Conservation (phyloP, 2,329 filamentous ascomycete genomes). For the Coniochaeta pulveracea region DNA sequence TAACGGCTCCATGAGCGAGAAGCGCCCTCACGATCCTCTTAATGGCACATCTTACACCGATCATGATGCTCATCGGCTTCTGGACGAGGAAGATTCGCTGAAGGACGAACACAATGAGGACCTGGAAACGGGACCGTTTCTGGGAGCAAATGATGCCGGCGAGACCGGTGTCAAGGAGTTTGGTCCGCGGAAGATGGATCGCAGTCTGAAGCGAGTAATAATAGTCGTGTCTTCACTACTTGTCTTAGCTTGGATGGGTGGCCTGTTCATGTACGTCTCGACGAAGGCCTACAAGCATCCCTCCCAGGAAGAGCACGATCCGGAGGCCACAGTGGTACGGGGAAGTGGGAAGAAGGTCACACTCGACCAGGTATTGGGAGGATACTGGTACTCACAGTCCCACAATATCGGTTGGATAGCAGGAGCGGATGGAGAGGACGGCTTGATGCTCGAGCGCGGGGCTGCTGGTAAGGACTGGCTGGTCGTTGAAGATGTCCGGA, state of each 20-base stretch:
- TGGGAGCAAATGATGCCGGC: conserved; percentile 22
- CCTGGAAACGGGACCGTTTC: conserved; percentile 42
- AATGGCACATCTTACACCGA: conserved; percentile 11
- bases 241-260: conserved; percentile 55
- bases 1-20: conserved; percentile 22
- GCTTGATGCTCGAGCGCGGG: conserved; percentile 66
- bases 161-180: conserved; percentile 30
- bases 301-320: conserved; percentile 54
- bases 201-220: conserved; percentile 49
- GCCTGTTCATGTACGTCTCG: conserved; percentile 54
- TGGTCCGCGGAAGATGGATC: conserved; percentile 37
- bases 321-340: conserved; percentile 46
- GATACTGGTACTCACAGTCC: conserved; percentile 51
- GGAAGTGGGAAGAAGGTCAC: conserved; percentile 63
- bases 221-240: conserved; percentile 51
- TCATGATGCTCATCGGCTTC: conserved; percentile 20
- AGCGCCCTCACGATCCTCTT: conserved; percentile 12
- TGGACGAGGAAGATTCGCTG: conserved; percentile 29
- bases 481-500: conserved; percentile 75
- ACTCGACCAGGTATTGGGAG: conserved; percentile 56
- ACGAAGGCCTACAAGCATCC: conserved; percentile 55
- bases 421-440: conserved; percentile 68
- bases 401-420: conserved; percentile 69
- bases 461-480: conserved; percentile 59
- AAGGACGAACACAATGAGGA: conserved; percentile 28